Evolutionary conservation across 176 grass and related monocot genomes (phyloP), one percentile per base, ranked within the genome.

Genomic region (Tillandsia fasciculata): DNA sequence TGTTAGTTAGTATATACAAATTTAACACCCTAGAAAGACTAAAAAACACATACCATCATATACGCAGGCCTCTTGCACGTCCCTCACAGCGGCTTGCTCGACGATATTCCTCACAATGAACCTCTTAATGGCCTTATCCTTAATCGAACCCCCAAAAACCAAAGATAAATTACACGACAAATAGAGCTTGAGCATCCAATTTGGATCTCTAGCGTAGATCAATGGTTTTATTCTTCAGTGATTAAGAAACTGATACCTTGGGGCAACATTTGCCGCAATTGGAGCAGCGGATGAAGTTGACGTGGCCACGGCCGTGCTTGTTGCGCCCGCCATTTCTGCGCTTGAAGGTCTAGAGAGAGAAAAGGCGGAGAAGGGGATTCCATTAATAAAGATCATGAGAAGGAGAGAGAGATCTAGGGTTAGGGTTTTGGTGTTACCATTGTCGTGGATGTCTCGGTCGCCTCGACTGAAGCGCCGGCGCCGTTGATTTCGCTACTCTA

Each of bases 41-140:
- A 29, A 29, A 29, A 29, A 29, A 3, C 2, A 0, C 1, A 10
- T 86, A 82, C 88, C 82, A 70, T 85, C 89, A 74, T 85, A 86
- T 0, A 82, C 89, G 28, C 89, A 88, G 66, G 88, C 88, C 64
- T 91, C 88, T 52, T 88, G 89, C 53, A 88, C 78, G 48, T 91
- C 88, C 72, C 80, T 87, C 11, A 91, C 82, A 0, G 88, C 88
- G 54, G 88, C 85, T 50, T 84, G 84, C 74, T 91, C 85, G 20
- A 91, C 88, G 27, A 91, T 91, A 67, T 85, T 88, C 72, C 84
- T 81, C 74, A 91, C 81, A 33, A 82, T 49, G 70, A 84, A 91
- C 63, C 78, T 79, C 72, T 85, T 91, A 81, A 91, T 79, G 63
- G 88, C 88, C 76, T 91, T 91, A 52, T 91, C 85, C 88, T 91